Evolutionary conservation across 1,284 basidiomycete genomes (phyloP).

Genomic region (Fomitiporia mediterranea): DNA sequence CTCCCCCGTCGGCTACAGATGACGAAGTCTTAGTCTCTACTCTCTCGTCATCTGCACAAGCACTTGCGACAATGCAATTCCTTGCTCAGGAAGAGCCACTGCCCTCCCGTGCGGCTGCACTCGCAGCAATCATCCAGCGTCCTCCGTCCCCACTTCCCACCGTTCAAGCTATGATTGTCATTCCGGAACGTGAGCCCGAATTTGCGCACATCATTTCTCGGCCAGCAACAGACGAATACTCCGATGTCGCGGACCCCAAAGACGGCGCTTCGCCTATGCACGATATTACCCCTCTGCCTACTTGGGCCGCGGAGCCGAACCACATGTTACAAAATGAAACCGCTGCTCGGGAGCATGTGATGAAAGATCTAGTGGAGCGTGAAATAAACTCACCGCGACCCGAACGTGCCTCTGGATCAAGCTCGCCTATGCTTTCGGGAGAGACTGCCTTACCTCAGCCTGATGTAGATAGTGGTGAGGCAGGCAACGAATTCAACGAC

Average conservation of each 20-base stretch:
- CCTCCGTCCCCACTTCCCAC: constrained; percentile 18
- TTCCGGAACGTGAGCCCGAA: constrained; percentile 9
- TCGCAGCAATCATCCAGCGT: constrained; percentile 13
- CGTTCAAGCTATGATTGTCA: not conserved
- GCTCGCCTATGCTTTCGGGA: not conserved
- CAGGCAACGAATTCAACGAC: constrained; percentile 11
- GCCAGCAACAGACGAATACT: not conserved
- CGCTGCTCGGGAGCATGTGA: not conserved
- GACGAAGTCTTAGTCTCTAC: constrained; percentile 13
- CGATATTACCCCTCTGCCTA: not conserved
- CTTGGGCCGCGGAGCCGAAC: not conserved
- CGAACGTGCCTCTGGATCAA: not conserved
- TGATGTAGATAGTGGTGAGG: not conserved
- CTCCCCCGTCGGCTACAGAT: constrained; percentile 17
- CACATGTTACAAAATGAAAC: not conserved
- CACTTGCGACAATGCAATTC: constrained; percentile 16
- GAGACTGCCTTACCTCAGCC: not conserved
- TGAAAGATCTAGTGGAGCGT: not conserved
- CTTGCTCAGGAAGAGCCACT: constrained; percentile 12
- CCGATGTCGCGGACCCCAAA: not conserved
- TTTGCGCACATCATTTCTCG: constrained; percentile 1
- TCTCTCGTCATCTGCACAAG: constrained; percentile 6
- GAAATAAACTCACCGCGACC: constrained; percentile 3
- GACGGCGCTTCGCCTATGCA: not conserved
- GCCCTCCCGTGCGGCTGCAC: not conserved